Evolutionary conservation across 352 stramenopile genomes (phyloP).

Genomic region (Globisporangium viniferum): DNA sequence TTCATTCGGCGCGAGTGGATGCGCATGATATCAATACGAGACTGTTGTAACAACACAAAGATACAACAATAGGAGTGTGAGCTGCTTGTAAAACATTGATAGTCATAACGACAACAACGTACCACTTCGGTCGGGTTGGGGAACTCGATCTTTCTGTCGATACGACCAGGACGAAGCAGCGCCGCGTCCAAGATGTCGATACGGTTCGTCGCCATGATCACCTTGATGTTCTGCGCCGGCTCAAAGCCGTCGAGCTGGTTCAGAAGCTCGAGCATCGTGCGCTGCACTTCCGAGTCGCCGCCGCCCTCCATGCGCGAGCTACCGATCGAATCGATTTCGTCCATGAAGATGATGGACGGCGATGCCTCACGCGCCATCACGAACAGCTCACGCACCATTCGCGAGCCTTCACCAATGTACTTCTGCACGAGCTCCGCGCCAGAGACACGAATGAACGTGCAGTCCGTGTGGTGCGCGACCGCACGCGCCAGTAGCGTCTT

Average conservation of each 20-base stretch:
- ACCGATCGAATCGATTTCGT: conserved; percentile 99
- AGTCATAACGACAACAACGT: conserved; percentile 16
- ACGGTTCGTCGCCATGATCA: conserved; percentile 99
- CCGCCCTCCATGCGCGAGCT: conserved; percentile 90
- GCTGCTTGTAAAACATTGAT: background rate
- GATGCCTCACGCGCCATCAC: conserved; percentile 97
- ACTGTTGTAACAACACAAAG: conserved; percentile 36
- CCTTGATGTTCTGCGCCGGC: conserved; percentile 97
- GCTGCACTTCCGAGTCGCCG: conserved; percentile 98
- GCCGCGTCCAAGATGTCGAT: conserved; percentile 99
- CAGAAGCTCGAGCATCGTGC: conserved; percentile 99
- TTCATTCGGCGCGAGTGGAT: conserved; percentile 99
- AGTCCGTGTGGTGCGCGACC: conserved; percentile 99
- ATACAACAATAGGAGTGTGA: conserved; percentile 13
- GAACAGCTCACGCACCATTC: conserved; percentile 99
- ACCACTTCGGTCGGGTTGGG: conserved; percentile 96
- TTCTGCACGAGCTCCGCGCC: conserved; percentile 99
- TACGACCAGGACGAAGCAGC: conserved; percentile 95
- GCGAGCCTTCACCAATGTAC: conserved; percentile 98
- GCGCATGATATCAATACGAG: conserved; percentile 96
- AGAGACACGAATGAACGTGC: conserved; percentile 99
- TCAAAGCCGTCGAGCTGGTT: conserved; percentile 98
- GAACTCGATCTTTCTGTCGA: conserved; percentile 99
- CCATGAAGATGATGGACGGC: conserved; percentile 99
- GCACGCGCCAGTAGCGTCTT: conserved; percentile 98